A percentile compares a stretch with the other conserved stretches of the same genome.
phyloP scores from a whole-genome alignment of 1,284 basidiomycete genomes.

The Cystobasidium sp. region DNA sequence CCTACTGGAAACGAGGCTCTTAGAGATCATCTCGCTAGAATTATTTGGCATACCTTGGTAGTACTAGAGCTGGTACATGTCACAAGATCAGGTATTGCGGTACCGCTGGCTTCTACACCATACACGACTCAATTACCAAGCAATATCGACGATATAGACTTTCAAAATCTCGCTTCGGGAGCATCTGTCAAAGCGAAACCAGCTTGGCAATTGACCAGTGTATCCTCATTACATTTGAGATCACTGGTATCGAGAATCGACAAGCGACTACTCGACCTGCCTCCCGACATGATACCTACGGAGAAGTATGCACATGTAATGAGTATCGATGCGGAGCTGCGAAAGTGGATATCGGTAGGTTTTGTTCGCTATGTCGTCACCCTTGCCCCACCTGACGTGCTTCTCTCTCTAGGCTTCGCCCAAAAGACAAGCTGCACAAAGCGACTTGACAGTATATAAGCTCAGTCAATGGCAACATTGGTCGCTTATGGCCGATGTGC shows the following conservation, averaged over 20 bases:
- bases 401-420: background rate
- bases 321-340: constrained; percentile 15
- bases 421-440: background rate
- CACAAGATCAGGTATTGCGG: constrained; percentile 7
- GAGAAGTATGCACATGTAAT: constrained; percentile 38
- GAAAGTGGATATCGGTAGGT: constrained; percentile 29
- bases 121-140: constrained; percentile 21
- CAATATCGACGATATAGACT: constrained; percentile 24
- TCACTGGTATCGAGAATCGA: constrained; percentile 3
- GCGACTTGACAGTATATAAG: constrained; percentile 19
- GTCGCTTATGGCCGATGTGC: constrained; percentile 37
- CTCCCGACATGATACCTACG: constrained; percentile 25
- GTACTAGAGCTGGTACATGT: constrained; percentile 12
- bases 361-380: background rate
- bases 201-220: constrained; percentile 25
- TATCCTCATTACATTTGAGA: constrained; percentile 15
- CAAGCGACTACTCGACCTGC: constrained; percentile 17
- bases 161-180: background rate
- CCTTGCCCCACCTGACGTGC: no score
- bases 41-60: constrained; percentile 23
- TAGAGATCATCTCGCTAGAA: constrained; percentile 23
- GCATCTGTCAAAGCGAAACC: constrained; percentile 9
- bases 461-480: constrained; percentile 28
- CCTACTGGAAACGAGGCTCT: constrained; percentile 22
- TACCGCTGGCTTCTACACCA: constrained; percentile 24